Conservation (phyloP, 2,329 filamentous ascomycete genomes). For the Zopfia rhizophila region DNA sequence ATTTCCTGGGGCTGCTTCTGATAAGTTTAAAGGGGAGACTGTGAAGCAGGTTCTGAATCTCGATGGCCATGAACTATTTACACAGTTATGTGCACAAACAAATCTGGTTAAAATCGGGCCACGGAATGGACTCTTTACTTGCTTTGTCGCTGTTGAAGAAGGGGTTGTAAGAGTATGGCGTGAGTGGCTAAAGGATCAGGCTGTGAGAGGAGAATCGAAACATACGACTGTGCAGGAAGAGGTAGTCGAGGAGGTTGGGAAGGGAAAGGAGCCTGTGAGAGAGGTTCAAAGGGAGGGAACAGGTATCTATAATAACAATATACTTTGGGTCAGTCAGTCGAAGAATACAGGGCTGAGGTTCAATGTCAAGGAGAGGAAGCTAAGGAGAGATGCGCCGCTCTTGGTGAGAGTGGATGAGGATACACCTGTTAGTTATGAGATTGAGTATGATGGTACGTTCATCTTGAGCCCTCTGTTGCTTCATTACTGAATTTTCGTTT, state of each 20-base stretch:
- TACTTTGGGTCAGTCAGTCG: slow-evolving; percentile 75
- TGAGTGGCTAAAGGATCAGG: slow-evolving; percentile 71
- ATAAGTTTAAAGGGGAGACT: slow-evolving; percentile 51
- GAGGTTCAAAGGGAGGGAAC: slow-evolving; percentile 27
- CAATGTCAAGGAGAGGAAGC: slow-evolving; percentile 66
- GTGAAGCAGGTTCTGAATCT: slow-evolving; percentile 71
- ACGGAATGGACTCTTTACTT: slow-evolving; percentile 69
- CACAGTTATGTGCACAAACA: slow-evolving; percentile 75
- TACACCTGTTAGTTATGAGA: slow-evolving; percentile 72
- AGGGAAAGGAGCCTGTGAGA: slow-evolving; percentile 29
- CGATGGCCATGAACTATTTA: slow-evolving; percentile 77
- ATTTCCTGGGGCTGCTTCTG: slow-evolving; percentile 37
- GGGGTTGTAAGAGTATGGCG: slow-evolving; percentile 77
- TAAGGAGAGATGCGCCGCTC: slow-evolving; percentile 61
- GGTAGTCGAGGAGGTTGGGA: slow-evolving; percentile 34
- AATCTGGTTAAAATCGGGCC: slow-evolving; percentile 75
- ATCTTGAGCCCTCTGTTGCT: not conserved
- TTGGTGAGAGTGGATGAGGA: slow-evolving; percentile 70
- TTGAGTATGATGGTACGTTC: slow-evolving; percentile 76
- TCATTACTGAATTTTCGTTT: slow-evolving; percentile 1
- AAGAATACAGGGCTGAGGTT: slow-evolving; percentile 76
- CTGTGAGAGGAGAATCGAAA: slow-evolving; percentile 29
- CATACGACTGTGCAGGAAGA: slow-evolving; percentile 23
- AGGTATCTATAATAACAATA: slow-evolving; percentile 55
- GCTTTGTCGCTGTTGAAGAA: slow-evolving; percentile 73